Evolutionary conservation across 139 green algal genomes (phyloP).

Genomic region (Micractinium sp.): DNA sequence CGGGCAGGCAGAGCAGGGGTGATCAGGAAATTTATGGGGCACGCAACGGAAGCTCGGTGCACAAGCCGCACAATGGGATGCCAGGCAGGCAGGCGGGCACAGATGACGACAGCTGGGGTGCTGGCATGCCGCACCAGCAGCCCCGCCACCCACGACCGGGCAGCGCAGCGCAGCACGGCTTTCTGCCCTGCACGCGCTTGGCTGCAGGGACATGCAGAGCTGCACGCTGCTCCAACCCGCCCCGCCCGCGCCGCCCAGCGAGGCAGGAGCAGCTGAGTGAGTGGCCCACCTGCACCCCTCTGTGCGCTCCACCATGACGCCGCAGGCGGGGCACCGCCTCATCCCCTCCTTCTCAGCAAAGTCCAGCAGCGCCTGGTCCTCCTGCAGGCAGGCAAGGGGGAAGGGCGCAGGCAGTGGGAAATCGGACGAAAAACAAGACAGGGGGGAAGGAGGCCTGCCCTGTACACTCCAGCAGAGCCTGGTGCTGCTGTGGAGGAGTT

Average conservation of each 20-base stretch:
- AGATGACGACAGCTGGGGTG: neutral
- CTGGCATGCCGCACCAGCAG: neutral
- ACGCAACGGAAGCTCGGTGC: no score
- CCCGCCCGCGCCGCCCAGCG: neutral
- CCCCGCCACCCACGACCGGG: no score
- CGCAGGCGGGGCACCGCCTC: conserved; percentile 57
- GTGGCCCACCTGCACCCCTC: neutral
- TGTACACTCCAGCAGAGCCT: no score
- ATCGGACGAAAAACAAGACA: no score
- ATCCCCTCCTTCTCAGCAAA: conserved; percentile 39
- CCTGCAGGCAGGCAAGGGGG: neutral
- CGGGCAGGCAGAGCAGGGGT: neutral
- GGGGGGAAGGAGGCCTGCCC: no score
- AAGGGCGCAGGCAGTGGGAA: no score
- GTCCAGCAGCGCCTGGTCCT: conserved; percentile 55
- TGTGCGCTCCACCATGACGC: conserved; percentile 52
- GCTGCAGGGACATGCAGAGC: neutral
- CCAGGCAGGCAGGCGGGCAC: neutral
- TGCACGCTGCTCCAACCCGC: neutral
- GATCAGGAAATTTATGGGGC: neutral
- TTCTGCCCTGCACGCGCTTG: neutral
- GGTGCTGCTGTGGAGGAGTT: no score
- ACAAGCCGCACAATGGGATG: neutral
- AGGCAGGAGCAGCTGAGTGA: neutral
- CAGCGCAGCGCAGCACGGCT: neutral